phyloP scores from a whole-genome alignment of 805 yeast genomes.

The Candida nitratophila region DNA sequence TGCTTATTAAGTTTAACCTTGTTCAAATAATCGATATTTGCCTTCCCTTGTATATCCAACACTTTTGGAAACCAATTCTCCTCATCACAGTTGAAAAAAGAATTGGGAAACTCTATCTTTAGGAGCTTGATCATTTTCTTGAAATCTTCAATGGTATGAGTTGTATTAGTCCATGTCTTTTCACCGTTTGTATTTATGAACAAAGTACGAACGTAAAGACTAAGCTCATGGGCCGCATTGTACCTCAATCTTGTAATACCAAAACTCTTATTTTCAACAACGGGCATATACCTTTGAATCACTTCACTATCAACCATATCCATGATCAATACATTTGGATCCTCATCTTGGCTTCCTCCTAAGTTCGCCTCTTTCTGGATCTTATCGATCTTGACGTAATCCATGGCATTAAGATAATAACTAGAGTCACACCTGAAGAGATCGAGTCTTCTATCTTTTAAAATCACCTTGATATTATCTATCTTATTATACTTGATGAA shows the following conservation, averaged over 20 bases:
- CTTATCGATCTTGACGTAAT: slow-evolving; percentile 35
- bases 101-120: slow-evolving; percentile 28
- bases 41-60: slow-evolving; percentile 12
- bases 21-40: slow-evolving; percentile 24
- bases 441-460: slow-evolving; percentile 44
- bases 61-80: slow-evolving; percentile 18
- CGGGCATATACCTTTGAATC: slow-evolving; percentile 13
- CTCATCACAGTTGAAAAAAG: slow-evolving; percentile 16
- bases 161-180: slow-evolving; percentile 6
- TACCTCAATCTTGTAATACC: slow-evolving; percentile 30
- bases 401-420: slow-evolving; percentile 32
- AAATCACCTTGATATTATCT: slow-evolving; percentile 47
- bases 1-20: slow-evolving; percentile 43
- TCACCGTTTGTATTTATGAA: slow-evolving; percentile 1
- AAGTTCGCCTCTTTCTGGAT: slow-evolving; percentile 1
- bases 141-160: slow-evolving; percentile 26
- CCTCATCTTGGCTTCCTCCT: slow-evolving; percentile 1
- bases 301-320: slow-evolving; percentile 24
- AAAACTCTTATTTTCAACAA: slow-evolving; percentile 16
- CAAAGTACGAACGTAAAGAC: slow-evolving; percentile 17
- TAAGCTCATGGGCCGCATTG: slow-evolving; percentile 18
- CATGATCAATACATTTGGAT: slow-evolving; percentile 22
- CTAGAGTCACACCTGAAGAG: slow-evolving; percentile 26
- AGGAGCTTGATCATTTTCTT: slow-evolving; percentile 26
- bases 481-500: slow-evolving; percentile 63